Percentiles rank a stretch among this genome's conserved stretches.
phyloP scores from a whole-genome alignment of 1,284 basidiomycete species.

The Malassezia sp. region DNA sequence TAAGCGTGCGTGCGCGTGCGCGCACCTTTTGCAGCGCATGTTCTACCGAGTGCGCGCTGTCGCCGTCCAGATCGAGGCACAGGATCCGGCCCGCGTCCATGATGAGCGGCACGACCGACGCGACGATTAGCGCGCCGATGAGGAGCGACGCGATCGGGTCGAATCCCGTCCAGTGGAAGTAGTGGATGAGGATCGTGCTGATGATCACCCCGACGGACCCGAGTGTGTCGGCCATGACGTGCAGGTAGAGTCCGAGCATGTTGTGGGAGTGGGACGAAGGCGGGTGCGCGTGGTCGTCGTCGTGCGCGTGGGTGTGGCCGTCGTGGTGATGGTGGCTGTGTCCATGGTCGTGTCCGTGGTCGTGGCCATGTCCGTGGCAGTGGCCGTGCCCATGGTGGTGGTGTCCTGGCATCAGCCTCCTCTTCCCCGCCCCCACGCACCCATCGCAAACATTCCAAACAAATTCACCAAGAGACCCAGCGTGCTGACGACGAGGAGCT shows the following conservation, averaged over 20 bases:
- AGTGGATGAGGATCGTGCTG: conserved; percentile 86
- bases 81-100: conserved; percentile 82
- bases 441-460: conserved; percentile 98
- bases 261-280: too few relatives aligned
- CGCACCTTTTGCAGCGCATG: conserved; percentile 66
- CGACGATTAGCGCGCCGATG: conserved; percentile 87
- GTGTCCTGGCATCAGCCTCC: conserved; percentile 2
- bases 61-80: conserved; percentile 66
- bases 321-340: conserved; percentile 43
- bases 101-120: conserved; percentile 85
- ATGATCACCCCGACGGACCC: conserved; percentile 97
- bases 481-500: conserved; percentile 76
- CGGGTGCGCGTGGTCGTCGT: conserved; percentile 58
- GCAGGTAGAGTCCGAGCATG: conserved; percentile 96
- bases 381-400: conserved; percentile 40
- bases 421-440: too few relatives aligned
- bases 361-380: conserved; percentile 48
- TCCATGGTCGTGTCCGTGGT: conserved; percentile 50
- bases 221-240: conserved; percentile 51
- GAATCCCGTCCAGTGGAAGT: conserved; percentile 98
- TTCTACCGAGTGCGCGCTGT: conserved; percentile 58
- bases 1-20: conserved; percentile 17
- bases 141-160: conserved; percentile 96
- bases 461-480: conserved; percentile 85
- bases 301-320: conserved; percentile 50